Evolutionary conservation across 2,329 filamentous ascomycete genomes (phyloP), one percentile per base, ranked within the genome.

Genomic region (Microdochium nivale): DNA sequence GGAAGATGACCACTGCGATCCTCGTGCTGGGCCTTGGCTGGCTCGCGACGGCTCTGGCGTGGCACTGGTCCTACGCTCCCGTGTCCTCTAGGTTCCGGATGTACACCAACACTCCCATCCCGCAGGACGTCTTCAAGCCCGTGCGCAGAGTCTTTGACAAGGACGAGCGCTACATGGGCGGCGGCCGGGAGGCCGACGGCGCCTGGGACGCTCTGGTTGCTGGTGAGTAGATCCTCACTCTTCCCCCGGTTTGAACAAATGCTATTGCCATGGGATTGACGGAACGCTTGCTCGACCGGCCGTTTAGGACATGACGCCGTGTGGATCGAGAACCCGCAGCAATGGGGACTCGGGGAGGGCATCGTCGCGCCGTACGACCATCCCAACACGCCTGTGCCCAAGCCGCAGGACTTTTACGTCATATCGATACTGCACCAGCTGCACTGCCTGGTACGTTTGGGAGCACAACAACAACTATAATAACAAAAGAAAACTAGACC

Each of bases 381-480:
- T 24, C n/a, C n/a, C 21, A 49, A 49, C 32, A 49, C 25, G 13
- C n/a, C 48, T 7, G n/a, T n/a, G 19, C 48, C 48, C 3, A 25
- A n/a, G n/a, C 48, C 48, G n/a, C 25, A 35, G 32, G 25, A 49
- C 5, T 49, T 49, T 21, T 49, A 49, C 32, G 48, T 49, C 30
- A 25, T 49, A 3, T 49, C 48, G 19, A 35, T 49, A 8, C 48
- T 49, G n/a, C 48, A 49, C 25, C 27, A 49, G n/a, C 9, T 49
- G 27, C 48, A 49, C 32, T 49, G 48, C 32, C n/a, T 49, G 23
- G 48, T 49, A 49, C 10, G 48, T 25, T 3, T 27, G n/a, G n/a
- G n/a, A n/a, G n/a, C n/a, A n/a, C n/a, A n/a, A n/a, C n/a, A n/a
- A n/a, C n/a, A n/a, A n/a, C n/a, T n/a, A n/a, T n/a, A n/a, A n/a